These are phyloP conservation scores for Craterostigma plantagineum DNA, from an alignment of 257 asterid species.

Conservation along the genomic window DNA sequence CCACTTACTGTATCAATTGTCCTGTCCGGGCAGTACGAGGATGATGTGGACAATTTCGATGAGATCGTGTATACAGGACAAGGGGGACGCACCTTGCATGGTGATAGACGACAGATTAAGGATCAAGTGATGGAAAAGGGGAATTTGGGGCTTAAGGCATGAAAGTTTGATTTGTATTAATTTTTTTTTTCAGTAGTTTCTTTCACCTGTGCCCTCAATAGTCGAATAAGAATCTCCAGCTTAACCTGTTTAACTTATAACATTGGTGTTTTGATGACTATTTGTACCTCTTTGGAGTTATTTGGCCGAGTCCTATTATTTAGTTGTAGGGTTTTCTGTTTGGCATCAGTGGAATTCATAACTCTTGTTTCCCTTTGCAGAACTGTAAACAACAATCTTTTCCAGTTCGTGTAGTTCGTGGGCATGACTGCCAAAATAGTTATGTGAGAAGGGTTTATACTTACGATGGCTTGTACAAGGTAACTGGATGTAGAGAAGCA, in stretches of 20 bases:
- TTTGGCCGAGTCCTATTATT: no score
- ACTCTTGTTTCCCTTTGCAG: slow-evolving; percentile 18
- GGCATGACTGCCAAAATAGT: slow-evolving; percentile 57
- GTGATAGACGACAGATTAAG: slow-evolving; percentile 45
- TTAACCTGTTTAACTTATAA: no score
- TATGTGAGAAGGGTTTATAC: slow-evolving; percentile 83
- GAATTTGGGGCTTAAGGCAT: slow-evolving; percentile 67
- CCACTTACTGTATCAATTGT: slow-evolving; percentile 66
- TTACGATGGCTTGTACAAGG: slow-evolving; percentile 84
- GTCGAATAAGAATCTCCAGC: no score
- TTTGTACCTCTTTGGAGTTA: no score
- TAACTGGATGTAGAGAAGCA: slow-evolving; percentile 8
- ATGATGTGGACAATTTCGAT: slow-evolving; percentile 59
- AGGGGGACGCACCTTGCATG: slow-evolving; percentile 77
- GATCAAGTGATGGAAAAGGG: slow-evolving; percentile 62
- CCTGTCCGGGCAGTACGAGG: slow-evolving; percentile 89
- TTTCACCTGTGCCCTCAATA: no score
- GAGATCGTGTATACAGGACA: slow-evolving; percentile 84
- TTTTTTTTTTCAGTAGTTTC: no score
- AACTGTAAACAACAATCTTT: slow-evolving; percentile 44
- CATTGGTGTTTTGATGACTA: no score
- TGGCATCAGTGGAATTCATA: background rate
- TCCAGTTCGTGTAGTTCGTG: slow-evolving; percentile 75
- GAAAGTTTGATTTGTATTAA: slow-evolving; percentile 1
- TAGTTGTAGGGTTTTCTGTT: no score